Base-by-base conservation (phyloP, 495 filamentous ascomycete species). In the Tuber indicum region DNA sequence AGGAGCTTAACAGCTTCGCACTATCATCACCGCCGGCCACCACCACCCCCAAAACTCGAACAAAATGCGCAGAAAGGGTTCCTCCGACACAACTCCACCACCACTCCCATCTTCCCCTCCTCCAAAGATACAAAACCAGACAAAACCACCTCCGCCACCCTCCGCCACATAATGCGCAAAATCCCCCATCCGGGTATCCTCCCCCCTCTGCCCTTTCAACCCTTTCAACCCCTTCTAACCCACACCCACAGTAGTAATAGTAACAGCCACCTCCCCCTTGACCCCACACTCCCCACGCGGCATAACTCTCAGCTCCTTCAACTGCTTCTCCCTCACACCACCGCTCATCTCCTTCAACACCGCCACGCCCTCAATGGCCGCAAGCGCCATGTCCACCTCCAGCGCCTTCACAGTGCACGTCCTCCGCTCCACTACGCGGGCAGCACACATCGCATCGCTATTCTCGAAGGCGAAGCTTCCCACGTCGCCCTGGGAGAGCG, bases 231-330 rank as follows among this genome's bases (percentile, higher is more conserved):
- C 46, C 49, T 6, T 17, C 21, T 46, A 72, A n/a, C 26, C 12
- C 32, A 8, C 36, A 14, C 49, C 70, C n/a, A 69, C 44, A 73
- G 78, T 83, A 75, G 74, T 81, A 66, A 83, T 83, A 73, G 76
- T 83, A 62, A 83, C 81, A 44, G 43, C 46, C 21, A 36, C 52
- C 42, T 74, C 81, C 17, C 73, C 81, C 7, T 39, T 46, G 8
- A 69, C 21, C n/a, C 62, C 52, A 21, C 12, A 41, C 21, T 72
- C 77, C 70, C 81, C 79, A 74, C 78, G 76, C 16, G 82, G 82
- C 8, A 83, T 83, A 75, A 83, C 82, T 23, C 82, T 83, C 78
- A 82, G 79, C 21, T 84, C 79, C 14, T 78, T 83, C 77, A 83
- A 81, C 36, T 83, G 82, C 45, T 76, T 83, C 66, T 83, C 82